Conservation (phyloP, 208 protist species). For the Borovskyia barvae region DNA sequence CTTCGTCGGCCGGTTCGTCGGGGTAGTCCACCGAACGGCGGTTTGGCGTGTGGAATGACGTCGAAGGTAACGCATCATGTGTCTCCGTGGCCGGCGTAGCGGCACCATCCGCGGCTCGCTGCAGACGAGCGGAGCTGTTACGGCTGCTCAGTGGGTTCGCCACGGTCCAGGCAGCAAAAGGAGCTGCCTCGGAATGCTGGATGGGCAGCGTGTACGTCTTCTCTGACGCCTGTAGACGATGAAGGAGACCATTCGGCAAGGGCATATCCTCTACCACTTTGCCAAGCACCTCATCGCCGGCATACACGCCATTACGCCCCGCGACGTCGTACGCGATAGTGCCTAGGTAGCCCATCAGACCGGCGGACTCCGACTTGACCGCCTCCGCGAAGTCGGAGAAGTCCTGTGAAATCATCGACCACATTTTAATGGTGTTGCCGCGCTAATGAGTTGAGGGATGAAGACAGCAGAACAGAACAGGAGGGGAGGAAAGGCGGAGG, state of each 20-base stretch:
- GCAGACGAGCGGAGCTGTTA: slow-evolving; percentile 8
- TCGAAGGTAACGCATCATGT: no score
- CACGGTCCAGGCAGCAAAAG: slow-evolving; percentile 48
- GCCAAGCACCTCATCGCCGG: slow-evolving; percentile 59
- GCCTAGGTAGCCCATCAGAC: slow-evolving; percentile 45
- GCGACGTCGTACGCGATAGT: slow-evolving; percentile 63
- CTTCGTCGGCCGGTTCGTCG: slow-evolving; percentile 38
- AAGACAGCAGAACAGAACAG: no score
- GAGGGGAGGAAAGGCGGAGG: no score
- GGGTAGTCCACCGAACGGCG: slow-evolving; percentile 18
- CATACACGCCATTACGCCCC: slow-evolving; percentile 41
- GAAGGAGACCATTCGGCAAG: slow-evolving; percentile 27
- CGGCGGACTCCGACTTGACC: slow-evolving; percentile 54
- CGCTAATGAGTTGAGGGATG: background rate
- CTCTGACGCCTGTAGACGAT: slow-evolving; percentile 35
- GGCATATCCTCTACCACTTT: slow-evolving; percentile 42
- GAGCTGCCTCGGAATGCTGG: slow-evolving; percentile 21
- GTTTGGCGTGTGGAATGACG: slow-evolving; percentile 17
- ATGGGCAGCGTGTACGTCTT: slow-evolving; percentile 43
- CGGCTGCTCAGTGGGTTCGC: slow-evolving; percentile 49
- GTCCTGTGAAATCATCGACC: slow-evolving; percentile 56
- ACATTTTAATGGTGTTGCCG: slow-evolving; percentile 28
- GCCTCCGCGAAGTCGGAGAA: slow-evolving; percentile 57
- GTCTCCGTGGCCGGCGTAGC: background rate
- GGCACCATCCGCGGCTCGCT: background rate